phyloP scores from a whole-genome alignment of 108 stramenopile species.

The Skeletonema menzelii region DNA sequence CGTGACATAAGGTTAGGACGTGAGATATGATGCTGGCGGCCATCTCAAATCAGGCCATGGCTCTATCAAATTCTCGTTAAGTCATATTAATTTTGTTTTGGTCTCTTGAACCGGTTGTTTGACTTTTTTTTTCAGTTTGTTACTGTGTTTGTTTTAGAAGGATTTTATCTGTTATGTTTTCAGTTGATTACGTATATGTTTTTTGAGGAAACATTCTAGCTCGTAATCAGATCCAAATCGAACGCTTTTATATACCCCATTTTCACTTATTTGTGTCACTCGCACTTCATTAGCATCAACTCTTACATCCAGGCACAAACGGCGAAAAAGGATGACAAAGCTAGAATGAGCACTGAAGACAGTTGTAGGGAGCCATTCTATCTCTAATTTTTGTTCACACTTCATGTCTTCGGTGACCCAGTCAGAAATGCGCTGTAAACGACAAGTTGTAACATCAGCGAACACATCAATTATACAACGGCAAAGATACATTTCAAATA shows the following conservation, averaged over 20 bases:
- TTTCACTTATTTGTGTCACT: constrained; percentile 48
- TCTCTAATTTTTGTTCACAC: constrained; percentile 30
- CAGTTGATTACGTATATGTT: constrained; percentile 45
- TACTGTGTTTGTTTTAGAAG: not conserved
- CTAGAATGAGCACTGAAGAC: constrained; percentile 75
- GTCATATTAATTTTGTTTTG: too few species aligned
- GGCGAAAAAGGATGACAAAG: constrained; percentile 51
- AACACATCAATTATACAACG: not conserved
- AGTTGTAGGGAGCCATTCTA: constrained; percentile 77
- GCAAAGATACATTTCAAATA: not conserved
- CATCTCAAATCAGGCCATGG: too few species aligned
- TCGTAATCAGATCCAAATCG: constrained; percentile 70
- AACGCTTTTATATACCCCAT: constrained; percentile 56
- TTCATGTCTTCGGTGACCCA: constrained; percentile 50
- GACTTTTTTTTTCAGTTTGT: not conserved
- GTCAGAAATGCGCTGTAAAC: constrained; percentile 28
- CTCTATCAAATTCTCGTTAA: too few species aligned
- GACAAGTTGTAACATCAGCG: not conserved
- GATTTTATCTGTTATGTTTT: not conserved
- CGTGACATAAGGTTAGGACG: too few species aligned
- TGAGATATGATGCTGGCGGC: too few species aligned
- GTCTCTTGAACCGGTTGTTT: too few species aligned
- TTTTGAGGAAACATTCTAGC: constrained; percentile 70
- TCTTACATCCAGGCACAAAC: constrained; percentile 53
- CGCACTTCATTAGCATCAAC: constrained; percentile 63